Base-by-base conservation (phyloP, 139 green algal species). In the Chlorella sp. region DNA sequence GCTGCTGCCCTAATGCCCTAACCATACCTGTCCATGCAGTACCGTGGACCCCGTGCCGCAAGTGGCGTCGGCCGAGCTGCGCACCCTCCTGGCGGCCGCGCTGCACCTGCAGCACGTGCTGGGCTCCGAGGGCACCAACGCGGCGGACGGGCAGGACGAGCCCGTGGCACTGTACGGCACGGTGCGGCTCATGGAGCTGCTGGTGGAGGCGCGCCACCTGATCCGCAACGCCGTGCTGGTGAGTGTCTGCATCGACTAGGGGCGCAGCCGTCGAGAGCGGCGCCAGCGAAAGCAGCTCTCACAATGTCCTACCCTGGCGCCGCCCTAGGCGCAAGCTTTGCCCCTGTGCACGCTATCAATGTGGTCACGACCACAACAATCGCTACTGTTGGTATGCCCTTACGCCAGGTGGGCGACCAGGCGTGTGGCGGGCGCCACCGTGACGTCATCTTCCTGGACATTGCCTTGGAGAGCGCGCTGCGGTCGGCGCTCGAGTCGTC, bases 391-490 rank as follows among this genome's bases (percentile, higher is more conserved):
- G n/a, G n/a, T n/a, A n/a, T n/a, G n/a, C n/a, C n/a, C n/a, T n/a
- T n/a, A n/a, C n/a, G 78, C 36, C 50, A 80, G 29, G 50, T 30
- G 0, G 81, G 81, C 35, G 72, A 77, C 4, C 2, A 60, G 22
- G 67, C 61, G 20, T 86, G 80, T 63, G 74, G 74, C 1, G 71
- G 67, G 75, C 86, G 87, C 71, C 74, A 87, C 71, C 31, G 60
- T 35, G 88, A 93, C 31, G 74, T 90, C 1, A 24, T 89, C 14
- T 93, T 90, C 69, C 82, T 94, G 49, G 89, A 94, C 77, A 55
- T 91, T 35, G 86, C 88, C 0, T 74, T 94, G 20, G 84, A 91
- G 34, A 63, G 63, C 0, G 72, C 79, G 0, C 74, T 70, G n/a
- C 71, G 84, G 4, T 76, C 73, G 1, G 70, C 76, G 0, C 31